Conservation (phyloP, 2,329 filamentous ascomycete species). For the Monosporascus sp. region DNA sequence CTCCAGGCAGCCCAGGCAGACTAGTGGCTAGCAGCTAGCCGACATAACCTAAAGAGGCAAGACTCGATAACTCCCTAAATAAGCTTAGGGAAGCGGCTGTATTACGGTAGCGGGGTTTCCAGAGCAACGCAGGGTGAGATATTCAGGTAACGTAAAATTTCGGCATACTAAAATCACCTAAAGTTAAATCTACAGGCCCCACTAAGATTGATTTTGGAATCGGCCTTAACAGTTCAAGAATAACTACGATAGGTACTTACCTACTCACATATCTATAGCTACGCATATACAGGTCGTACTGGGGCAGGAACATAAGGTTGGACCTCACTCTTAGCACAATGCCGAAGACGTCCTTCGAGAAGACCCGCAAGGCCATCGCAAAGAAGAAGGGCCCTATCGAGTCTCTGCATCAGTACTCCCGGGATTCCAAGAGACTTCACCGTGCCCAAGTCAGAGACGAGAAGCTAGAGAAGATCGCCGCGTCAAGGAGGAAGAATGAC, state of each 20-base stretch:
- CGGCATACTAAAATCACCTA: too few species aligned
- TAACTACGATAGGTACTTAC: too few species aligned
- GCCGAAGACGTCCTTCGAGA: slow-evolving; percentile 66
- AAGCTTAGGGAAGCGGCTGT: too few species aligned
- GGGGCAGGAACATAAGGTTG: not conserved
- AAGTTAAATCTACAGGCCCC: not conserved
- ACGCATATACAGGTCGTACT: not conserved
- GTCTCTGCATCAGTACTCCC: slow-evolving; percentile 78
- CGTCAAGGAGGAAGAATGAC: slow-evolving; percentile 68
- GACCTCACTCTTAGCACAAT: slow-evolving; percentile 40
- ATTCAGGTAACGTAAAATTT: too few species aligned
- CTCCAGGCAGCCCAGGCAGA: too few species aligned
- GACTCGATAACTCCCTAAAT: too few species aligned
- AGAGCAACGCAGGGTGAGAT: too few species aligned
- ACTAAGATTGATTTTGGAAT: not conserved
- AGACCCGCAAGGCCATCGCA: slow-evolving; percentile 81
- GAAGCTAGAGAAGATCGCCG: slow-evolving; percentile 66
- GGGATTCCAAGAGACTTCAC: slow-evolving; percentile 77
- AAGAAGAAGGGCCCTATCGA: slow-evolving; percentile 77
- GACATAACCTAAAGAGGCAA: too few species aligned
- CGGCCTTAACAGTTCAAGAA: too few species aligned
- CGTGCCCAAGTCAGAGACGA: slow-evolving; percentile 77
- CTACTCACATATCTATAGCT: not conserved
- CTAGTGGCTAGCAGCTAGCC: too few species aligned
- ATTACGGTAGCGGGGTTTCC: too few species aligned